Percentiles rank a stretch among this genome's conserved stretches.
These are phyloP conservation scores for Diaporthe longicolla DNA, from an alignment of 2,329 filamentous ascomycete genomes.

Conservation along the genomic window DNA sequence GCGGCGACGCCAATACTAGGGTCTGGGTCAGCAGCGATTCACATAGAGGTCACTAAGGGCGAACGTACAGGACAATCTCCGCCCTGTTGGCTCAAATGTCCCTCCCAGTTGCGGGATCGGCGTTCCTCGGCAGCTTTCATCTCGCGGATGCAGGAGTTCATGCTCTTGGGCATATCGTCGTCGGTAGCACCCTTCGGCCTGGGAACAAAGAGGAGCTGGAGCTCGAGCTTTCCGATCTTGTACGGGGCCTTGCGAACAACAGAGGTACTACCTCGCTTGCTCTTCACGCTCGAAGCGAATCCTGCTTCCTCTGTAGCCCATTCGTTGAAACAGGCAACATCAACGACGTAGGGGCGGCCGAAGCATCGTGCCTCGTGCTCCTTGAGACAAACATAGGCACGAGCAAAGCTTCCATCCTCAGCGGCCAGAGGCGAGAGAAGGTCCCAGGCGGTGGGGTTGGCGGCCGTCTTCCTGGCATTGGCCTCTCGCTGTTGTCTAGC, in stretches of 20 bases:
- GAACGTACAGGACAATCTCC: conserved; percentile 93
- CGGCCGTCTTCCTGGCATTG: conserved; percentile 72
- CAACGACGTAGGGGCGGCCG: conserved; percentile 87
- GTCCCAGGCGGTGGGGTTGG: conserved; percentile 84
- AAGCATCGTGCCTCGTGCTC: conserved; percentile 92
- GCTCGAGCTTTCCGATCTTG: conserved; percentile 92
- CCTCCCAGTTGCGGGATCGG: conserved; percentile 84
- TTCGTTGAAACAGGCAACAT: conserved; percentile 97
- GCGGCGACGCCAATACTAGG: conserved; percentile 94
- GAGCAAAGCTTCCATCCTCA: conserved; percentile 92
- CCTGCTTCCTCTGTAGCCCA: conserved; percentile 91
- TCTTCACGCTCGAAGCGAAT: conserved; percentile 90
- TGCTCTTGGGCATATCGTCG: conserved; percentile 99
- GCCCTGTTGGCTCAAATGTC: conserved; percentile 93
- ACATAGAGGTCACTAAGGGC: not conserved
- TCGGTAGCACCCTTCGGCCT: conserved; percentile 89
- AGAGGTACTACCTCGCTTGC: conserved; percentile 82
- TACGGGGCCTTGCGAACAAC: conserved; percentile 92
- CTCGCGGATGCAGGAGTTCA: conserved; percentile 96
- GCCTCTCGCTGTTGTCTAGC: conserved; percentile 76
- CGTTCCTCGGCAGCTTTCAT: conserved; percentile 90
- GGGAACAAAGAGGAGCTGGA: conserved; percentile 95
- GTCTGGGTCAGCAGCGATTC: conserved; percentile 54
- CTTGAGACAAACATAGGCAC: conserved; percentile 93
- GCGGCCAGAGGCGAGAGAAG: conserved; percentile 88